Conservation (phyloP, 2,329 filamentous ascomycete species). For the Xylaria sp. region DNA sequence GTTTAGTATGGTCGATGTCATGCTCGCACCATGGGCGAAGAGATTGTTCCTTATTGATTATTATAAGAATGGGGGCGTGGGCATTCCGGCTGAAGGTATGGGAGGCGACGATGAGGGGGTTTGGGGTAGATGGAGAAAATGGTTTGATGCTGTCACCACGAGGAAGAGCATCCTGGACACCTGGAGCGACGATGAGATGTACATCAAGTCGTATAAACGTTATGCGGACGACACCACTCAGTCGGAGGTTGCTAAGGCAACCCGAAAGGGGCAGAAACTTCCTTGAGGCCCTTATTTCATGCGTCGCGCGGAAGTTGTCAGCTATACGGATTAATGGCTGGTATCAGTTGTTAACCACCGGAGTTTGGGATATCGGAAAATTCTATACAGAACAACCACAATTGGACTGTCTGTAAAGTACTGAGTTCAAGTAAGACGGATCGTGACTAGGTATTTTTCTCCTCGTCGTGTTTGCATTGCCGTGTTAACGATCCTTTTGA, state of each 20-base stretch:
- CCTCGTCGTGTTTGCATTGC: no score
- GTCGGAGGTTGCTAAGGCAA: conserved; percentile 57
- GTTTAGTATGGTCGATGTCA: conserved; percentile 64
- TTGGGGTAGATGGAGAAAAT: conserved; percentile 62
- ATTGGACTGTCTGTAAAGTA: no score
- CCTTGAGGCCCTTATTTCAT: conserved; percentile 41
- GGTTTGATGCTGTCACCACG: conserved; percentile 53
- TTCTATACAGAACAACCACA: no score
- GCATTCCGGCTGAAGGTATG: conserved; percentile 35
- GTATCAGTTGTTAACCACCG: background rate
- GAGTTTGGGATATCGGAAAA: no score
- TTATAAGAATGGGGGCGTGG: conserved; percentile 57
- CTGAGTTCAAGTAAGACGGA: no score
- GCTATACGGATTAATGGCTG: background rate
- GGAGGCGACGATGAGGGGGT: conserved; percentile 44
- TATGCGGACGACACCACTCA: conserved; percentile 62
- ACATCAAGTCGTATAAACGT: conserved; percentile 61
- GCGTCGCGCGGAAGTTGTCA: no score
- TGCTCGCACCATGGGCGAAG: conserved; percentile 67
- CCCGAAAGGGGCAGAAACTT: conserved; percentile 55
- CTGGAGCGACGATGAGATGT: conserved; percentile 61
- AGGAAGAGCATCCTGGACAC: conserved; percentile 62
- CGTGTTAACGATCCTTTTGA: no score
- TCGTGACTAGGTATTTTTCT: no score
- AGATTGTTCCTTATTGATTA: conserved; percentile 69